Evolutionary conservation across 768 basidiomycete species (phyloP).

Genomic region (Gymnopilus junonius): DNA sequence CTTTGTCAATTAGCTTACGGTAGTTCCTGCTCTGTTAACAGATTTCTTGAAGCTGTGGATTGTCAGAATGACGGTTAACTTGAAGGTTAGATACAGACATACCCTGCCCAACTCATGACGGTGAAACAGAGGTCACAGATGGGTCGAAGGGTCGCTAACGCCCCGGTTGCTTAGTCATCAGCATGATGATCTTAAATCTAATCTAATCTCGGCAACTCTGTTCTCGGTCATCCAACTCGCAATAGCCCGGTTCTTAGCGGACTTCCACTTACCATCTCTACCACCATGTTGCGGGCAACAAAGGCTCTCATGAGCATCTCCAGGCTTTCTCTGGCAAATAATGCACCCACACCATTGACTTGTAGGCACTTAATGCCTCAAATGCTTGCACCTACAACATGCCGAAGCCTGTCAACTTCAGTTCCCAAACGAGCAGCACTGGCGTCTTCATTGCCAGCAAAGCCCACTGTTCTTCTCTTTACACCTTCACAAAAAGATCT

Average conservation of each 20-base stretch:
- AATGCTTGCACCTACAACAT: neutral
- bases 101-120: constrained; percentile 66
- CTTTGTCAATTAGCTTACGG: constrained; percentile 49
- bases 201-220: neutral
- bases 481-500: constrained; percentile 58
- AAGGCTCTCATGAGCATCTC: neutral
- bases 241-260: neutral
- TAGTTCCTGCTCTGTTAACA: constrained; percentile 89
- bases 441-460: constrained; percentile 45
- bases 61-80: neutral
- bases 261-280: neutral
- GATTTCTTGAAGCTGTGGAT: constrained; percentile 86
- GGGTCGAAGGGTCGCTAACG: neutral
- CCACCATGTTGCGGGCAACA: constrained; percentile 4
- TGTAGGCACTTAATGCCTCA: neutral
- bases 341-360: neutral
- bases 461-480: constrained; percentile 52
- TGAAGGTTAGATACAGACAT: constrained; percentile 10
- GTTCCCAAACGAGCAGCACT: constrained; percentile 35
- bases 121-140: neutral
- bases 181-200: neutral
- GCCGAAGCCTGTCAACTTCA: constrained; percentile 26
- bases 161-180: neutral
- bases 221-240: neutral
- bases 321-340: neutral